Percentiles rank a stretch among this genome's conserved stretches.
These are phyloP conservation scores for Blastobotrys apis DNA, from an alignment of 1,139 yeast genomes.

Conservation along the genomic window DNA sequence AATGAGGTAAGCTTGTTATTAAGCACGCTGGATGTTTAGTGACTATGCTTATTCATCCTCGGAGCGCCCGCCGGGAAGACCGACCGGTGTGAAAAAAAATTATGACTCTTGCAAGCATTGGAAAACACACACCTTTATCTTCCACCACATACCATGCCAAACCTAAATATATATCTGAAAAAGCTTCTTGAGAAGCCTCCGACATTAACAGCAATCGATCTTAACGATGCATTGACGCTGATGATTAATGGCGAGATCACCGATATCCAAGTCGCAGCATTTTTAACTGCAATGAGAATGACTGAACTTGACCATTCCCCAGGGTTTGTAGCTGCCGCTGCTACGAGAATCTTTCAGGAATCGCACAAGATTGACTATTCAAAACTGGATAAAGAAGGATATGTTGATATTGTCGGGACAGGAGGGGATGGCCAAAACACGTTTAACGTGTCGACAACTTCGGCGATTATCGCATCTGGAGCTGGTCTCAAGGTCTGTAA, in stretches of 20 bases:
- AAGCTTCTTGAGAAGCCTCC: slow-evolving; percentile 57
- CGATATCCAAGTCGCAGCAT: slow-evolving; percentile 72
- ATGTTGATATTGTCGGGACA: slow-evolving; percentile 90
- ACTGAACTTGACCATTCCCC: slow-evolving; percentile 80
- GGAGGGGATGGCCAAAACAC: slow-evolving; percentile 99
- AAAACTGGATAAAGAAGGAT: slow-evolving; percentile 48
- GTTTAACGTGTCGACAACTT: slow-evolving; percentile 89
- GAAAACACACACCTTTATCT: background rate
- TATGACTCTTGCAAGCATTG: too few species aligned
- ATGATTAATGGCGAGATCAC: slow-evolving; percentile 57
- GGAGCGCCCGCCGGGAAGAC: too few species aligned
- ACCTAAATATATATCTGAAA: slow-evolving; percentile 59
- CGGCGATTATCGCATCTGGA: slow-evolving; percentile 93
- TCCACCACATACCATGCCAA: slow-evolving; percentile 9
- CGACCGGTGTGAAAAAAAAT: too few species aligned
- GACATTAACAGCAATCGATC: slow-evolving; percentile 55
- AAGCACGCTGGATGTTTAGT: too few species aligned
- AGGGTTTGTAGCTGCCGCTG: slow-evolving; percentile 81
- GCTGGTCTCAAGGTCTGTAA: slow-evolving; percentile 78
- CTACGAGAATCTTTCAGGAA: slow-evolving; percentile 56
- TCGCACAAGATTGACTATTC: slow-evolving; percentile 30
- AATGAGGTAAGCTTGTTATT: too few species aligned
- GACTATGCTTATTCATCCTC: too few species aligned
- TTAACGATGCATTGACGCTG: slow-evolving; percentile 54
- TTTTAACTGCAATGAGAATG: slow-evolving; percentile 69